Base-by-base conservation (phyloP, 352 stramenopile genomes). In the Aphanomyces cochlioides region DNA sequence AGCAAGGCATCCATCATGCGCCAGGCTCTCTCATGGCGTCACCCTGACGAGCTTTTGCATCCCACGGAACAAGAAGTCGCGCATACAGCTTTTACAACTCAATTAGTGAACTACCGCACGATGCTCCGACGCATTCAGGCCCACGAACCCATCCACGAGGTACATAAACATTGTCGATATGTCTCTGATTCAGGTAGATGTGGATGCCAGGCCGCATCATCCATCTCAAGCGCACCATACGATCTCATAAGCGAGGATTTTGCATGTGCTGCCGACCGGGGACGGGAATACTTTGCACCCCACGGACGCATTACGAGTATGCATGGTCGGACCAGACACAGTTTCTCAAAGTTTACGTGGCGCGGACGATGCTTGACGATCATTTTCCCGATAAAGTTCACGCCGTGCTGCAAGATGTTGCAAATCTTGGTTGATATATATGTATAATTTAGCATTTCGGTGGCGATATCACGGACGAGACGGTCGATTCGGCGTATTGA, bases 361-460 rank as follows among this genome's bases (percentile, higher is more conserved):
- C 80, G 13, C 85, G 86, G 21, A 93, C 86, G 36, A 95, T 95
- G 86, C 76, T 95, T 21, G 86, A 93, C 75, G 86, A 95, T 57
- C 88, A 95, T 67, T 95, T 95, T 58, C 86, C 87, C 1, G 86
- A 95, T 76, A 95, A 94, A 69, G 86, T 95, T 4, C 85, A 95
- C 73, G 84, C 87, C 68, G 87, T 95, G 53, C 79, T 95, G 6
- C 81, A 93, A 58, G 85, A 95, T 68, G n/a, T 69, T 50, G 43
- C 10, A 12, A 50, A 50, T 2, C 10, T 50, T n/a, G 17, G 43
- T n/a, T 12, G 43, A 50, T 50, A n/a, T n/a, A 50, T n/a, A 50
- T n/a, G 43, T 12, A 50, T 50, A 50, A 50, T n/a, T 50, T 50
- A 50, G 17, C 28, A 28, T 28, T 28, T 50, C 10, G 10, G 43